Evolutionary conservation across 768 basidiomycete species (phyloP).

Genomic region (Serendipita sp.): DNA sequence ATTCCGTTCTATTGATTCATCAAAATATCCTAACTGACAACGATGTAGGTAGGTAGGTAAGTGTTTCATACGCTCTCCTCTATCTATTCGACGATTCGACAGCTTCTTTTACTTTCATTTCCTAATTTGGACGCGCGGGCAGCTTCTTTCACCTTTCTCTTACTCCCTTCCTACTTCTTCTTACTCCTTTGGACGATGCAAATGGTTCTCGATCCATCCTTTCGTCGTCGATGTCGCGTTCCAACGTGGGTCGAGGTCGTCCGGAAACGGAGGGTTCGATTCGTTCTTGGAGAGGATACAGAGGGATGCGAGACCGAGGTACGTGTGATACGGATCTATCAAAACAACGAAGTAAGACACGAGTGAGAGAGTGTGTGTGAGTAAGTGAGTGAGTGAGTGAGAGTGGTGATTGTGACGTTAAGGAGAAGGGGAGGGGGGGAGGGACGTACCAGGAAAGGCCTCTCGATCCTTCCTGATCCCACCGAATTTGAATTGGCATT

Average conservation of each 20-base stretch:
- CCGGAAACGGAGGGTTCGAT: neutral
- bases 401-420: neutral
- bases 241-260: neutral
- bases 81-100: too few relatives aligned
- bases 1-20: too few relatives aligned
- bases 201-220: neutral
- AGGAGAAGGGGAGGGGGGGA: neutral
- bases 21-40: too few relatives aligned
- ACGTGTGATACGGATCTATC: conserved; percentile 89
- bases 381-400: neutral
- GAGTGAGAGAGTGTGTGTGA: conserved; percentile 1
- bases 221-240: neutral
- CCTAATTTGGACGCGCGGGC: too few relatives aligned
- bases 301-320: conserved; percentile 76
- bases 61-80: too few relatives aligned
- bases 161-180: too few relatives aligned
- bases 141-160: too few relatives aligned
- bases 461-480: conserved; percentile 76
- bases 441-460: conserved; percentile 51
- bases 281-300: conserved; percentile 34
- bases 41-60: too few relatives aligned
- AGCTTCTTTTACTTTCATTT: too few relatives aligned
- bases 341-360: neutral
- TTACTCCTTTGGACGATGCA: neutral
- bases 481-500: conserved; percentile 77